Percentiles rank a stretch among this genome's conserved stretches.
phyloP scores from a whole-genome alignment of 2,329 filamentous ascomycete genomes.

The Penicillium sp. region DNA sequence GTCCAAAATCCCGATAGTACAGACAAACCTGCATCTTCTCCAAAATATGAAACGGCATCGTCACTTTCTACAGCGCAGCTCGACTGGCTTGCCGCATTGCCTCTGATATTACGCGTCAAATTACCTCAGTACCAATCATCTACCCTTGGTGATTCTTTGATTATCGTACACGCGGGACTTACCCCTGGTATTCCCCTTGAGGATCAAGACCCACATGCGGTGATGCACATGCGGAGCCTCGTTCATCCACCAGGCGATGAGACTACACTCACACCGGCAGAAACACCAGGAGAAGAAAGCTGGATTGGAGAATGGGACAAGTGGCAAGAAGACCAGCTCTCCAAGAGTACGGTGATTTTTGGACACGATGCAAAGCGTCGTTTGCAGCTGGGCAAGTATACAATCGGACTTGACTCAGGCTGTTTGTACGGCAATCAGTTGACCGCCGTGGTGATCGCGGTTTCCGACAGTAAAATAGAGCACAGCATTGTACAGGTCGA shows the following conservation, averaged over 20 bases:
- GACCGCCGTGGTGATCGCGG: slow-evolving; percentile 21
- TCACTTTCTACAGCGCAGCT: slow-evolving; percentile 15
- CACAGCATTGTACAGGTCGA: slow-evolving; percentile 21
- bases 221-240: slow-evolving; percentile 24
- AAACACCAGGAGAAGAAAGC: slow-evolving; percentile 19
- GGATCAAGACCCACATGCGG: slow-evolving; percentile 18
- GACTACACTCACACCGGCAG: slow-evolving; percentile 4
- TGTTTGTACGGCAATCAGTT: slow-evolving; percentile 24
- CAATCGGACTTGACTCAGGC: slow-evolving; percentile 24
- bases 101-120: slow-evolving; percentile 22
- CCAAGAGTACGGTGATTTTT: slow-evolving; percentile 24
- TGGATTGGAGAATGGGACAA: slow-evolving; percentile 24
- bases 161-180: slow-evolving; percentile 24
- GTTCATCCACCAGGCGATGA: neutral
- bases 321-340: slow-evolving; percentile 18
- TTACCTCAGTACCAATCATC: slow-evolving; percentile 9
- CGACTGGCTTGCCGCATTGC: slow-evolving; percentile 23
- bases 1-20: neutral
- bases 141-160: slow-evolving; percentile 12
- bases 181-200: slow-evolving; percentile 18
- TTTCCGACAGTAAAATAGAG: neutral
- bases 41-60: slow-evolving; percentile 12
- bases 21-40: neutral
- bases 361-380: slow-evolving; percentile 28
- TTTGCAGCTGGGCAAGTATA: slow-evolving; percentile 20